phyloP scores from a whole-genome alignment of 192 early-diverging fungal genomes.

The Dissophora ornata region DNA sequence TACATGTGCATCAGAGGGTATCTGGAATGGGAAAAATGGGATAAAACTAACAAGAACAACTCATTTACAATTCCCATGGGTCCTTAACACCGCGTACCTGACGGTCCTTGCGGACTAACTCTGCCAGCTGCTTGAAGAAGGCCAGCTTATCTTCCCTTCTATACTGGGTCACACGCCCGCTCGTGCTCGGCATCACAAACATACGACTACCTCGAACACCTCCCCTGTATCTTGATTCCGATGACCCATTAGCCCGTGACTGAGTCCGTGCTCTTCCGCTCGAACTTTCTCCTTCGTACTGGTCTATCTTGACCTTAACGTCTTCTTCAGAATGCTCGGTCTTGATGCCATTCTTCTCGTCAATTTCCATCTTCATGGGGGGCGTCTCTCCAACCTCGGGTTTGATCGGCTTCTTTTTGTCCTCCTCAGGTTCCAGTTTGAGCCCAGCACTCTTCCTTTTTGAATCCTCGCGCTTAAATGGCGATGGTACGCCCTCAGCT shows the following conservation, averaged over 20 bases:
- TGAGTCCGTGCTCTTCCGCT: background rate
- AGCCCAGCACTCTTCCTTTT: background rate
- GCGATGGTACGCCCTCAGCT: constrained; percentile 10
- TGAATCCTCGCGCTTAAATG: constrained; percentile 11
- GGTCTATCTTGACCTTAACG: constrained; percentile 10
- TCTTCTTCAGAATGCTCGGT: constrained; percentile 6
- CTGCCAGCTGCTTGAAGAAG: constrained; percentile 56
- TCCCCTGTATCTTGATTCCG: constrained; percentile 1
- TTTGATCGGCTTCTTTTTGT: constrained; percentile 2
- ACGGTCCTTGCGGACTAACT: constrained; percentile 39
- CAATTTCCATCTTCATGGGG: constrained; percentile 23
- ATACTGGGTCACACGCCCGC: constrained; percentile 74
- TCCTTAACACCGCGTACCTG: constrained; percentile 32
- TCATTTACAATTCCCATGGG: constrained; percentile 12
- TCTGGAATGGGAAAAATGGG: too few species aligned
- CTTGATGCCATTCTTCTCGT: constrained; percentile 1
- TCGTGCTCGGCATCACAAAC: constrained; percentile 79
- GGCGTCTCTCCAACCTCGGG: constrained; percentile 1
- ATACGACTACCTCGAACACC: constrained; percentile 50
- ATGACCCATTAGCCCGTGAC: background rate
- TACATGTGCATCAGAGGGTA: background rate
- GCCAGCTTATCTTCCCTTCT: constrained; percentile 69
- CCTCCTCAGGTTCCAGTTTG: constrained; percentile 11
- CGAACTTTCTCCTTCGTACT: background rate
- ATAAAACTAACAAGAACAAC: background rate